These are phyloP conservation scores for Hibiscus syriacus DNA, from an alignment of 345 rosid species.

Conservation along the genomic window DNA sequence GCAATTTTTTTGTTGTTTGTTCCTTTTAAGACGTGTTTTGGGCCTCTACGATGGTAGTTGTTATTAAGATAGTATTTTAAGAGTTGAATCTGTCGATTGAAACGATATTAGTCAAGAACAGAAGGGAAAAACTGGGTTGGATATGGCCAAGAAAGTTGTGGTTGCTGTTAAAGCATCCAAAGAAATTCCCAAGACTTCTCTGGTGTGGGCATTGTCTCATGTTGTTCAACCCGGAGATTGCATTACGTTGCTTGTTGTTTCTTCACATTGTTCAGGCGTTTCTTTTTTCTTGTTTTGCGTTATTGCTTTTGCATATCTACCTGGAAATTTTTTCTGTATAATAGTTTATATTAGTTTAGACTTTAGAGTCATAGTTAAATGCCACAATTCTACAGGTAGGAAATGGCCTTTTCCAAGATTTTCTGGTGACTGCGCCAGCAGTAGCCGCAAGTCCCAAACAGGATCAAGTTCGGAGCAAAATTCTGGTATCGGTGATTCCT, in stretches of 20 bases:
- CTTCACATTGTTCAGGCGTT: slow-evolving; percentile 62
- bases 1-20: slow-evolving; percentile 13
- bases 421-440: slow-evolving; percentile 75
- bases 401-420: slow-evolving; percentile 90
- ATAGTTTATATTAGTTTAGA: too few species aligned
- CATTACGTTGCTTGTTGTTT: slow-evolving; percentile 81
- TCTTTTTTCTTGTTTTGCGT: not conserved
- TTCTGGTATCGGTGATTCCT: slow-evolving; percentile 68
- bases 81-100: slow-evolving; percentile 16
- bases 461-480: slow-evolving; percentile 70
- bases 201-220: slow-evolving; percentile 98
- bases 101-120: slow-evolving; percentile 29
- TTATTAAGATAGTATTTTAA: slow-evolving; percentile 5
- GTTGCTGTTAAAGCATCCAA: slow-evolving; percentile 95
- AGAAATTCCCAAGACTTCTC: slow-evolving; percentile 84
- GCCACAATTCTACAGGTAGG: slow-evolving; percentile 44
- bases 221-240: slow-evolving; percentile 92
- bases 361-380: too few species aligned
- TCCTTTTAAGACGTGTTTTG: not conserved
- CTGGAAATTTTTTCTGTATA: too few species aligned
- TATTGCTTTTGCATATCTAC: not conserved
- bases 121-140: slow-evolving; percentile 42
- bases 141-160: slow-evolving; percentile 64
- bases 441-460: slow-evolving; percentile 43
- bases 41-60: slow-evolving; percentile 1